A percentile compares a stretch with the other conserved stretches of the same genome.
Evolutionary conservation across 169 alveolate species (phyloP).

Genomic region (Plasmodium cynomolgi): DNA sequence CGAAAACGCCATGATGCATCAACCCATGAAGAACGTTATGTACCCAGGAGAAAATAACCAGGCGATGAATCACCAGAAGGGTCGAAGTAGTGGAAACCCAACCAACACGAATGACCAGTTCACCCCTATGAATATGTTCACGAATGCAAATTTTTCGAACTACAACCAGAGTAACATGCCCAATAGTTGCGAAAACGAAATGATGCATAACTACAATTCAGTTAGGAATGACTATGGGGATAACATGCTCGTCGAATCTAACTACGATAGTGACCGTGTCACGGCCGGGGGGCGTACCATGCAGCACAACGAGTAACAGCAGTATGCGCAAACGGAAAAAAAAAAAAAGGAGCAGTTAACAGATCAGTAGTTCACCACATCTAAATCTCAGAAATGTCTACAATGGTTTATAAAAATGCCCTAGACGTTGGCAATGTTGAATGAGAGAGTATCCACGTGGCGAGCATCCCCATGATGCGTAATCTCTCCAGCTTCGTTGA

Average conservation of each 20-base stretch:
- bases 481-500: neutral
- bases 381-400: neutral
- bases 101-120: constrained; percentile 22
- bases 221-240: constrained; percentile 28
- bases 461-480: neutral
- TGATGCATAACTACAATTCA: neutral
- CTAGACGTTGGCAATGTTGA: neutral
- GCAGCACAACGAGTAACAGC: neutral
- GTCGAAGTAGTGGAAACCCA: neutral
- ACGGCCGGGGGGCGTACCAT: neutral
- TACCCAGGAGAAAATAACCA: constrained; percentile 2
- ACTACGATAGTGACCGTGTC: neutral
- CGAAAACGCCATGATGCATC: constrained; percentile 7
- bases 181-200: constrained; percentile 12
- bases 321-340: neutral
- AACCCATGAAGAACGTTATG: constrained; percentile 7
- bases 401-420: neutral
- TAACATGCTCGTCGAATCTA: neutral
- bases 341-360: neutral
- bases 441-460: neutral
- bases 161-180: constrained; percentile 7
- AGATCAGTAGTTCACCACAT: neutral
- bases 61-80: neutral
- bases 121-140: neutral
- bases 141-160: constrained; percentile 3